Base-by-base conservation (phyloP, 768 basidiomycete species). In the Phanerochaete sordida region DNA sequence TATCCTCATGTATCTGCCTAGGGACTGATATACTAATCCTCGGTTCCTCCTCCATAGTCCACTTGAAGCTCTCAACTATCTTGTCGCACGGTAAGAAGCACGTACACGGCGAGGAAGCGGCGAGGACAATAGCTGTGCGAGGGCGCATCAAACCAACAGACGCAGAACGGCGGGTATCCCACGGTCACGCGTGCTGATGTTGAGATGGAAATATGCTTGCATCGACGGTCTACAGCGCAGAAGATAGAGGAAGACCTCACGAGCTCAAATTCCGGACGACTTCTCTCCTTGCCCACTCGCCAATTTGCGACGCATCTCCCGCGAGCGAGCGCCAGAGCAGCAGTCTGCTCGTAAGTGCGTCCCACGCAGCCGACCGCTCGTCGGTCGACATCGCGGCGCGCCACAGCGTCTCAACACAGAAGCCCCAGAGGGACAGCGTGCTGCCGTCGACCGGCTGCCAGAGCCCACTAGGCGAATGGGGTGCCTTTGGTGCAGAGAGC, bases 271-370 rank as follows among this genome's bases (percentile, higher is more conserved):
- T 70, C 19, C 51, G 47, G 26, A 77, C 60, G 19, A 71, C 75
- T 56, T 77, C 69, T 31, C 59, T 72, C 45, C 86, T 74, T n/a
- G 76, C 81, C 86, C 86, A 89, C 62, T 87, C 84, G 5, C 81
- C 80, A 1, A 78, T 67, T 24, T 70, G 73, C 3, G 65, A 70
- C 23, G 76, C 73, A 6, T 65, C 68, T 3, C 82, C 82, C 2
- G 70, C 73, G 11, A 82, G 60, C 0, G 78, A 72, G 62, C 83
- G 77, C 85, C 85, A 88, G 7, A 85, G 56, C 37, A 91, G 67
- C 62, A 89, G 51, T 59, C 86, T 75, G 35, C 72, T 71, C 1
- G 82, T 86, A 59, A 91, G 67, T 19, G 70, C 69, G 58, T 78
- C 79, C 87, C 87, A 88, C 15, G 73, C 69, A 13, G 43, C 47